Percentiles rank a stretch among this genome's conserved stretches.
Conservation (phyloP, 345 rosid genomes). For the Linum trigynum region DNA sequence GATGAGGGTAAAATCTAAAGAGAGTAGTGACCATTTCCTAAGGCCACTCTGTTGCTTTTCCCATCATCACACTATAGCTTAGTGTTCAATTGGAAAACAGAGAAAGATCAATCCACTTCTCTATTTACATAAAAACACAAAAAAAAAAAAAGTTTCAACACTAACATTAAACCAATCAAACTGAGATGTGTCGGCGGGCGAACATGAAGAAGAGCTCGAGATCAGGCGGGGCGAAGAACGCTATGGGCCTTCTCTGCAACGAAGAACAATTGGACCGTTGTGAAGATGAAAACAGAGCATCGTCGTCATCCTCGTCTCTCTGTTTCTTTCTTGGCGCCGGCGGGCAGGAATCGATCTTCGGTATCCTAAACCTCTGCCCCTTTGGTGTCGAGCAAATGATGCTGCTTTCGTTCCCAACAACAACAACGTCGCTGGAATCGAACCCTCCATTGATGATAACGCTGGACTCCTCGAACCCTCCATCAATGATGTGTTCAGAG, state of each 20-base stretch:
- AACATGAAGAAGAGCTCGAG: conserved; percentile 80
- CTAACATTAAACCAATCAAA: conserved; percentile 21
- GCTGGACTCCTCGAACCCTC: too few species aligned
- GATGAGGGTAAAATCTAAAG: too few species aligned
- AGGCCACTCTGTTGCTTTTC: conserved; percentile 10
- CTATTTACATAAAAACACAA: neutral
- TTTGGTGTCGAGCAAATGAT: conserved; percentile 63
- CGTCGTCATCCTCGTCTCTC: conserved; percentile 23
- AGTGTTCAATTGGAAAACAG: neutral
- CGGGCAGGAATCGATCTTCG: conserved; percentile 71
- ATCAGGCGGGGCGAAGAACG: conserved; percentile 88
- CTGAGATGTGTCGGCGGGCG: conserved; percentile 44
- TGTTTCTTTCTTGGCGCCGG: conserved; percentile 85
- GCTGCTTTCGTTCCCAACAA: neutral
- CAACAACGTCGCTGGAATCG: neutral
- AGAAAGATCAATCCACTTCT: neutral
- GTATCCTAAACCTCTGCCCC: conserved; percentile 61
- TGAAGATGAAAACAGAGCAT: neutral
- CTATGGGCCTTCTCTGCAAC: conserved; percentile 35
- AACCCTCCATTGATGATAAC: too few species aligned
- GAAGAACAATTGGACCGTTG: conserved; percentile 13
- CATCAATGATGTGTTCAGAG: neutral
- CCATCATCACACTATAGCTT: conserved; percentile 24
- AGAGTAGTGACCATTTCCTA: conserved; percentile 3
- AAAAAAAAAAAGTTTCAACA: neutral